A percentile compares a stretch with the other conserved stretches of the same genome.
Conservation (phyloP, 192 early-diverging fungal species). For the Umbelopsis ramanniana region DNA sequence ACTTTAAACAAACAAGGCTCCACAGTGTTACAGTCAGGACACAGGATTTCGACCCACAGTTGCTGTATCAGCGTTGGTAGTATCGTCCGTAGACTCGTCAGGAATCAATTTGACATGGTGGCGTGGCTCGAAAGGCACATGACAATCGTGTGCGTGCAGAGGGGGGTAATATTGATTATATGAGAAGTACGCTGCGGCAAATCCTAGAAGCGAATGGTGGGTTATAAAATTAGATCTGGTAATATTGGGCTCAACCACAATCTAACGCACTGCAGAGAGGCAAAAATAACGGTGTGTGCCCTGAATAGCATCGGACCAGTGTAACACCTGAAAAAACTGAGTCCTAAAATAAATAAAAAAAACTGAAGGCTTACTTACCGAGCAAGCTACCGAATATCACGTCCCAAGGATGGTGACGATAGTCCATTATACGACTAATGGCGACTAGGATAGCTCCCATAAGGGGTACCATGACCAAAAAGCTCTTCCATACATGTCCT, state of each 20-base stretch:
- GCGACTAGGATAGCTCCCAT: conserved; percentile 63
- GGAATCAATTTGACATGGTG: conserved; percentile 1
- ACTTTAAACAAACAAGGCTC: no score
- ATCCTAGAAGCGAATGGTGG: conserved; percentile 48
- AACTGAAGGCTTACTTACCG: neutral
- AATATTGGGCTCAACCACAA: neutral
- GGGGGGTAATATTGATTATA: conserved; percentile 73
- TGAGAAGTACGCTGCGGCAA: conserved; percentile 62
- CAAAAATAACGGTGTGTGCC: no score
- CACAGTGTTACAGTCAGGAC: no score
- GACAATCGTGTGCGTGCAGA: conserved; percentile 9
- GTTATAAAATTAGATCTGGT: conserved; percentile 1
- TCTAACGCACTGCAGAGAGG: no score
- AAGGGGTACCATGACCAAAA: conserved; percentile 60
- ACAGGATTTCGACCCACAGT: no score
- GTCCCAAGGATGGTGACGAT: conserved; percentile 84
- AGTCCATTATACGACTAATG: conserved; percentile 71
- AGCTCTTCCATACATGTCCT: conserved; percentile 71
- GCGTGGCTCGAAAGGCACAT: conserved; percentile 15
- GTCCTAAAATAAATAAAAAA: neutral
- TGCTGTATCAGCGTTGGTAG: neutral
- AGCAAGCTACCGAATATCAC: conserved; percentile 62
- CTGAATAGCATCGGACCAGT: no score
- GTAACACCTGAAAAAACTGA: neutral
- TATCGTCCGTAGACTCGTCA: neutral